Evolutionary conservation across 805 yeast genomes (phyloP).

Genomic region (Metschnikowia arizonensis): DNA sequence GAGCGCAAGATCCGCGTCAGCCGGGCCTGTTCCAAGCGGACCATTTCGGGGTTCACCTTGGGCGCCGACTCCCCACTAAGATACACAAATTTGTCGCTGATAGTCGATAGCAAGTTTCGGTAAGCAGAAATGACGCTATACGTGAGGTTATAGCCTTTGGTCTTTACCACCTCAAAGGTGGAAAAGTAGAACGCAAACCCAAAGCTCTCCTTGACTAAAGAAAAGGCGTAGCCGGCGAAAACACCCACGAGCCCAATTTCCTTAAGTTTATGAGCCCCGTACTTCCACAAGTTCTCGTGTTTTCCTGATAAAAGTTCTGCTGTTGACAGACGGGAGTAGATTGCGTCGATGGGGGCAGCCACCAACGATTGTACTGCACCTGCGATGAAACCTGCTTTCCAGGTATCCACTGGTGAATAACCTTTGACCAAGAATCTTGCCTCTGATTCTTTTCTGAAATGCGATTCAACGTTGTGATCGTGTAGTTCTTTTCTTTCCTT

Average conservation of each 20-base stretch:
- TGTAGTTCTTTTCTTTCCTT: no score
- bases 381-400: slow-evolving; percentile 79
- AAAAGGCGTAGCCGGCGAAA: slow-evolving; percentile 82
- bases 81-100: slow-evolving; percentile 20
- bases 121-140: slow-evolving; percentile 43
- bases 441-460: no score
- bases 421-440: background rate
- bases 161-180: slow-evolving; percentile 74
- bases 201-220: slow-evolving; percentile 70
- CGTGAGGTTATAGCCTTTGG: slow-evolving; percentile 53
- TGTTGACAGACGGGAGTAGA: slow-evolving; percentile 74
- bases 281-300: slow-evolving; percentile 72
- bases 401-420: slow-evolving; percentile 47
- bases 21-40: slow-evolving; percentile 30
- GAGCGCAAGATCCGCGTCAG: slow-evolving; percentile 56
- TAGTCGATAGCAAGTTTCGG: slow-evolving; percentile 35
- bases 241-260: slow-evolving; percentile 81
- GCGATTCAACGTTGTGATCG: no score
- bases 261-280: slow-evolving; percentile 61
- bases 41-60: slow-evolving; percentile 12
- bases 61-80: slow-evolving; percentile 16
- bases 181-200: slow-evolving; percentile 85
- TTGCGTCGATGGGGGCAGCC: slow-evolving; percentile 92
- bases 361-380: slow-evolving; percentile 86
- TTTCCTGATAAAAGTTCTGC: slow-evolving; percentile 65